These are phyloP conservation scores for Quercus tomentella DNA, from an alignment of 331 rosid genomes.

Conservation along the genomic window DNA sequence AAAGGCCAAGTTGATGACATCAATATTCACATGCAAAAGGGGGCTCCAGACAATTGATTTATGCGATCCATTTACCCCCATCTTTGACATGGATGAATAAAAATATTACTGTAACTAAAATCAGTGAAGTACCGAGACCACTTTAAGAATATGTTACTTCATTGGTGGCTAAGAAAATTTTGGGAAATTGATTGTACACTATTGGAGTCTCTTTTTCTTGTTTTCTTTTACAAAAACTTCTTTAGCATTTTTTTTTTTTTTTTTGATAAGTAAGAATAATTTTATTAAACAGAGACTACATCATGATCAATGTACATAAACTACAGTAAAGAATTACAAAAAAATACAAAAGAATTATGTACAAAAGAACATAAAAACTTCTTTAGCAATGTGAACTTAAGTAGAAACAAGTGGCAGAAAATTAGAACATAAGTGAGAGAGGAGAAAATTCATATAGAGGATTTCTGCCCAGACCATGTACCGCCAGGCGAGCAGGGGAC, in stretches of 20 bases:
- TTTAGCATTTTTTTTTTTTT: background rate
- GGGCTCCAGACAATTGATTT: background rate
- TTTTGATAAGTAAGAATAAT: no score
- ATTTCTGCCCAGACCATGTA: background rate
- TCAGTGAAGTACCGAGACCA: background rate
- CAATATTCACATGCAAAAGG: background rate
- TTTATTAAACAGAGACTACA: no score
- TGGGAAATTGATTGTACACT: background rate
- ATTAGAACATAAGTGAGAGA: background rate
- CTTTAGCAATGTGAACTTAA: background rate
- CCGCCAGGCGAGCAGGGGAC: no score
- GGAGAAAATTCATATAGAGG: background rate
- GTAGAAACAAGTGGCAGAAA: background rate
- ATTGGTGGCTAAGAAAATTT: background rate
- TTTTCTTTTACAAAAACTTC: background rate
- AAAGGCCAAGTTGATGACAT: background rate
- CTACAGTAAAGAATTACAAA: no score
- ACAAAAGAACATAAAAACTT: no score
- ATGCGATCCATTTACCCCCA: no score
- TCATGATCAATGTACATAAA: no score
- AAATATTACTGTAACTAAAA: background rate
- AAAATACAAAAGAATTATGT: no score
- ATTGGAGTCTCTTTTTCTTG: background rate
- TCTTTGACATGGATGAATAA: background rate
- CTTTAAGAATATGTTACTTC: background rate